Conservation (phyloP, 2,329 filamentous ascomycete genomes). For the Trichoderma sp. region DNA sequence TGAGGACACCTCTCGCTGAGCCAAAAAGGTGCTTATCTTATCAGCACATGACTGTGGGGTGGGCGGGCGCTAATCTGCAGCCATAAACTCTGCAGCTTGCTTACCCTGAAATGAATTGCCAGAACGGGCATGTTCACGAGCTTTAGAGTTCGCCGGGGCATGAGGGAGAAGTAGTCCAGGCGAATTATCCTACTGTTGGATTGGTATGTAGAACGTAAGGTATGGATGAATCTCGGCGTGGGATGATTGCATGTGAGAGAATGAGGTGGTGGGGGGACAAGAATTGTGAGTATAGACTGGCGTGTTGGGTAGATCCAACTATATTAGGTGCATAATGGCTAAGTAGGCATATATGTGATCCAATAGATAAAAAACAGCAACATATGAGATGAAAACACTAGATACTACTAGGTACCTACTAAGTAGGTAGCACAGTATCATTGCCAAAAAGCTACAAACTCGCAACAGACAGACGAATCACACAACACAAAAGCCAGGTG, state of each 20-base stretch:
- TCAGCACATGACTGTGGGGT: slow-evolving; percentile 35
- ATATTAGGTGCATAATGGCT: neutral
- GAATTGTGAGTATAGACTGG: neutral
- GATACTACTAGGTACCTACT: too few species aligned
- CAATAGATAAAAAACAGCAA: neutral
- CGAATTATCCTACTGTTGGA: neutral
- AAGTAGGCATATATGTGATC: neutral
- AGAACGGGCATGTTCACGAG: neutral
- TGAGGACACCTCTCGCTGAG: slow-evolving; percentile 20
- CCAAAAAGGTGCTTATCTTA: slow-evolving; percentile 33
- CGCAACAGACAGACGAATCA: neutral
- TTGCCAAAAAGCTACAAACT: neutral
- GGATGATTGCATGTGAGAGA: neutral
- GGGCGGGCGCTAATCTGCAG: neutral
- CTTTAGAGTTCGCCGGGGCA: neutral
- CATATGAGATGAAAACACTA: neutral
- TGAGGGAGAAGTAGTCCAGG: neutral
- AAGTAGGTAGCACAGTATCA: neutral
- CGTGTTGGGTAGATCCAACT: neutral
- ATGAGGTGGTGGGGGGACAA: neutral
- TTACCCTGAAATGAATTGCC: slow-evolving; percentile 7
- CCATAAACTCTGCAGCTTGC: neutral
- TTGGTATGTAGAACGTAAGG: neutral
- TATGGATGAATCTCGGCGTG: neutral
- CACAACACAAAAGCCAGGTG: neutral